A percentile compares a stretch with the other conserved stretches of the same genome.
phyloP scores from a whole-genome alignment of 2,329 filamentous ascomycete species.

The Aureobasidium namibiae region DNA sequence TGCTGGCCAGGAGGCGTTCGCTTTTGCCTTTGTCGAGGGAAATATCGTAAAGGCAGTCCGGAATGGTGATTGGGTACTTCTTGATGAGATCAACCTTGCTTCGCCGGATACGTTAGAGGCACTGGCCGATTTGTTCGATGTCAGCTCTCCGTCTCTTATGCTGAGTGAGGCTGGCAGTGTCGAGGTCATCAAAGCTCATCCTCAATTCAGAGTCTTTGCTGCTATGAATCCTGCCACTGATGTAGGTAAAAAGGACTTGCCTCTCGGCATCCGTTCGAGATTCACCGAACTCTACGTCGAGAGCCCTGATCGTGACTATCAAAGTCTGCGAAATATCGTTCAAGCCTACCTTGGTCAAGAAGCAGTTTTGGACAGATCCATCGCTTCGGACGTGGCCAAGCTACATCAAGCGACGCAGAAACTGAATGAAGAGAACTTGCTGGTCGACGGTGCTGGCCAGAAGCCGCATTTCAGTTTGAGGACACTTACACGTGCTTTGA shows the following conservation, averaged over 20 bases:
- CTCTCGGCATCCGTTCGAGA: slow-evolving; percentile 75
- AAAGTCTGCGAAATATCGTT: slow-evolving; percentile 81
- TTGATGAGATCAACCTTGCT: slow-evolving; percentile 96
- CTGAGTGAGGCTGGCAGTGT: slow-evolving; percentile 91
- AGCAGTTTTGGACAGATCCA: slow-evolving; percentile 61
- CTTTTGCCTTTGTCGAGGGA: slow-evolving; percentile 92
- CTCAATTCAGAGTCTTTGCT: slow-evolving; percentile 90
- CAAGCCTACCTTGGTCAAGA: slow-evolving; percentile 71
- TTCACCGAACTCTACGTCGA: slow-evolving; percentile 96
- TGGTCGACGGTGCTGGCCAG: slow-evolving; percentile 93
- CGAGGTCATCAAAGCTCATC: slow-evolving; percentile 79
- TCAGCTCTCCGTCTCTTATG: slow-evolving; percentile 69
- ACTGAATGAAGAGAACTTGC: slow-evolving; percentile 67
- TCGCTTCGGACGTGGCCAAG: slow-evolving; percentile 71
- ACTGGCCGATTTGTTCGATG: slow-evolving; percentile 77
- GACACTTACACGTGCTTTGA: slow-evolving; percentile 81
- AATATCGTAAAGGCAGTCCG: slow-evolving; percentile 93
- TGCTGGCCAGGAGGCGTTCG: slow-evolving; percentile 66
- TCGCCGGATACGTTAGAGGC: slow-evolving; percentile 92
- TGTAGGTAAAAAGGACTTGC: slow-evolving; percentile 89
- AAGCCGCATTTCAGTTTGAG: slow-evolving; percentile 95
- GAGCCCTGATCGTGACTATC: slow-evolving; percentile 77
- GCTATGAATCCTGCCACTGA: slow-evolving; percentile 99
- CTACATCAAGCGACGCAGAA: slow-evolving; percentile 84
- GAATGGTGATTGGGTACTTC: slow-evolving; percentile 92